Percentiles rank a stretch among this genome's conserved stretches.
Evolutionary conservation across 2,329 filamentous ascomycete genomes (phyloP).

Genomic region (Curvularia spicifera): DNA sequence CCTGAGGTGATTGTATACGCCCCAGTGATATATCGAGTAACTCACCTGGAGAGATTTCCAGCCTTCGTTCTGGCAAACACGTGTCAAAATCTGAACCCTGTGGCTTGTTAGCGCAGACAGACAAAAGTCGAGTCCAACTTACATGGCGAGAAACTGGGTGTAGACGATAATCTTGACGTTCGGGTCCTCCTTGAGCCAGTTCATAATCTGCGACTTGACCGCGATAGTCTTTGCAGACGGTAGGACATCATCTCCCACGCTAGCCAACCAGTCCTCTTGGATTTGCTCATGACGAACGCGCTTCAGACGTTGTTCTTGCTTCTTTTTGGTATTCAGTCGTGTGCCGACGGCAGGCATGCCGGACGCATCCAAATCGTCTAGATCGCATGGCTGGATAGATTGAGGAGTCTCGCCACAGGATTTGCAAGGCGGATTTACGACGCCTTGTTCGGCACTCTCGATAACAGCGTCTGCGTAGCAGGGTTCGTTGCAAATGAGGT

Average conservation of each 20-base stretch:
- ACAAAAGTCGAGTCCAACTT: slow-evolving; percentile 8
- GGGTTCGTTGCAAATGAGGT: slow-evolving; percentile 60
- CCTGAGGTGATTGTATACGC: background rate
- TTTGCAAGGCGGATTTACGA: slow-evolving; percentile 32
- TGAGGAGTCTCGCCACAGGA: slow-evolving; percentile 44
- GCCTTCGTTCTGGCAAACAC: slow-evolving; percentile 57
- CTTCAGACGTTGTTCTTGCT: slow-evolving; percentile 18
- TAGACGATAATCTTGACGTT: slow-evolving; percentile 66
- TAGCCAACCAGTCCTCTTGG: slow-evolving; percentile 48
- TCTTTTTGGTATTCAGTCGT: slow-evolving; percentile 24
- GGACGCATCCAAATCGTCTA: slow-evolving; percentile 14
- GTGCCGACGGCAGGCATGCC: slow-evolving; percentile 20
- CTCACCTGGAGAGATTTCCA: slow-evolving; percentile 57
- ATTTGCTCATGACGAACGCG: slow-evolving; percentile 39
- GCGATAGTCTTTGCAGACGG: slow-evolving; percentile 56
- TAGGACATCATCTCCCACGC: slow-evolving; percentile 47
- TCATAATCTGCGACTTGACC: slow-evolving; percentile 54
- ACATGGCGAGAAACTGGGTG: slow-evolving; percentile 63
- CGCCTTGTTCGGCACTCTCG: slow-evolving; percentile 30
- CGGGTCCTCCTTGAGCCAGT: slow-evolving; percentile 54
- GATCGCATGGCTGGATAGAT: slow-evolving; percentile 28
- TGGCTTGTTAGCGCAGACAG: slow-evolving; percentile 10
- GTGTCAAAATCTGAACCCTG: slow-evolving; percentile 57
- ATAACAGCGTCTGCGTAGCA: slow-evolving; percentile 53
- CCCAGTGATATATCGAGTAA: background rate